Conservation (phyloP, 441 rosid genomes). For the Jatropha podagrica region DNA sequence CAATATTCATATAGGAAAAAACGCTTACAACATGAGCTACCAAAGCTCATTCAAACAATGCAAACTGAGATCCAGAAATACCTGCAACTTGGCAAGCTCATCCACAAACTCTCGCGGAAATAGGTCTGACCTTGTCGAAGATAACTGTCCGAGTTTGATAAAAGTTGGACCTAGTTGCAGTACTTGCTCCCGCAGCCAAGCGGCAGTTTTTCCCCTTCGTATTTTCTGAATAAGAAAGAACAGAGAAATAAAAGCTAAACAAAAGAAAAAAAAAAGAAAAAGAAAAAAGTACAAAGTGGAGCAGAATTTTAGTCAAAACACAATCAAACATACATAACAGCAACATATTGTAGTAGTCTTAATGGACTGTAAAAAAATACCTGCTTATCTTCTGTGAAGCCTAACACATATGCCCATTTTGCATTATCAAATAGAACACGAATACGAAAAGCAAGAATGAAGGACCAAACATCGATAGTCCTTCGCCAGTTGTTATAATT, state of each 20-base stretch:
- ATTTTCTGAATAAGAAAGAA: constrained; percentile 49
- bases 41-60: constrained; percentile 8
- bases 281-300: neutral
- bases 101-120: constrained; percentile 89
- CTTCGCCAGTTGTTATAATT: constrained; percentile 75
- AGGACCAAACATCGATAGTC: constrained; percentile 86
- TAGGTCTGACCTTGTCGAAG: constrained; percentile 90
- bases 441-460: constrained; percentile 64
- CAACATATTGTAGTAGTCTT: neutral
- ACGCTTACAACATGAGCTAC: neutral
- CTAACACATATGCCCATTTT: constrained; percentile 79
- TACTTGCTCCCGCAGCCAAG: constrained; percentile 84
- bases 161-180: constrained; percentile 98
- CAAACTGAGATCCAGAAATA: constrained; percentile 27
- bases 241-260: constrained; percentile 18
- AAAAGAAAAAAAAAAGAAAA: neutral
- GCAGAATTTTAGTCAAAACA: neutral
- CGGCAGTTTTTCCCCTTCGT: constrained; percentile 71
- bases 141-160: constrained; percentile 91
- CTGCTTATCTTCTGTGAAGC: constrained; percentile 80
- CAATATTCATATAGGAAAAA: neutral
- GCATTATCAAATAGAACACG: constrained; percentile 80
- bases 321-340: neutral
- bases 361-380: constrained; percentile 31
- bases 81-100: constrained; percentile 97